A percentile compares a stretch with the other conserved stretches of the same genome.
Conservation (phyloP, 164 flowering plant genomes). For the Chimonanthus salicifolius region DNA sequence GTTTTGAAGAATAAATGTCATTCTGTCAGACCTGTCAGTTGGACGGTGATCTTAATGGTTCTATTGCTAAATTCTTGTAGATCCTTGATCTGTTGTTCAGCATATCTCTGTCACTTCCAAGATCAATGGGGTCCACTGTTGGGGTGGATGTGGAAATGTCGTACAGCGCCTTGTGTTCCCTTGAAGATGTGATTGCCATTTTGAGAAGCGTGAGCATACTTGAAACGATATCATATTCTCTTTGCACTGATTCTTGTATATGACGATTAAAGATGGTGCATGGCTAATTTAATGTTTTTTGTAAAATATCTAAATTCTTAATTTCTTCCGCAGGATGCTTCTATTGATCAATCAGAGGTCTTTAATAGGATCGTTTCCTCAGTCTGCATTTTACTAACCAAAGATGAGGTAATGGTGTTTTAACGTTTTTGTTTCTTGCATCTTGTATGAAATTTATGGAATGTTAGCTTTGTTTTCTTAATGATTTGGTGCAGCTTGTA, state of each 20-base stretch:
- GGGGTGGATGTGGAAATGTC: conserved; percentile 52
- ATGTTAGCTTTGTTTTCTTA: neutral
- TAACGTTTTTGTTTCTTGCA: neutral
- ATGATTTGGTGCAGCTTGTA: conserved; percentile 55
- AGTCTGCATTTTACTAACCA: conserved; percentile 63
- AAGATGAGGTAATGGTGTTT: conserved; percentile 59
- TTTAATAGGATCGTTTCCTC: conserved; percentile 88
- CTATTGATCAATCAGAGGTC: conserved; percentile 96
- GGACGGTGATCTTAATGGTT: neutral
- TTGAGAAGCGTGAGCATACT: conserved; percentile 68
- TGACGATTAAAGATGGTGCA: neutral
- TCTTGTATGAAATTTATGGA: neutral
- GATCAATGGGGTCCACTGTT: conserved; percentile 40
- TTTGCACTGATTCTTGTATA: conserved; percentile 6
- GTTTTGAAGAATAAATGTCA: neutral
- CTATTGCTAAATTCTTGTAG: conserved; percentile 28
- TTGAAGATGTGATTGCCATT: conserved; percentile 95
- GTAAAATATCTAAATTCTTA: neutral
- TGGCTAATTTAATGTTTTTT: neutral
- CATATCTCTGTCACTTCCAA: conserved; percentile 80
- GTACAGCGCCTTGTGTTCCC: conserved; percentile 76
- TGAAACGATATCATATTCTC: neutral
- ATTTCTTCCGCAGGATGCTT: conserved; percentile 68
- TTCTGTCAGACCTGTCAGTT: conserved; percentile 1
- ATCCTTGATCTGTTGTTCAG: conserved; percentile 89